Percentiles rank a stretch among this genome's conserved stretches.
These are phyloP conservation scores for Pseudogymnoascus sp. DNA, from an alignment of 2,329 filamentous ascomycete genomes.

Conservation along the genomic window DNA sequence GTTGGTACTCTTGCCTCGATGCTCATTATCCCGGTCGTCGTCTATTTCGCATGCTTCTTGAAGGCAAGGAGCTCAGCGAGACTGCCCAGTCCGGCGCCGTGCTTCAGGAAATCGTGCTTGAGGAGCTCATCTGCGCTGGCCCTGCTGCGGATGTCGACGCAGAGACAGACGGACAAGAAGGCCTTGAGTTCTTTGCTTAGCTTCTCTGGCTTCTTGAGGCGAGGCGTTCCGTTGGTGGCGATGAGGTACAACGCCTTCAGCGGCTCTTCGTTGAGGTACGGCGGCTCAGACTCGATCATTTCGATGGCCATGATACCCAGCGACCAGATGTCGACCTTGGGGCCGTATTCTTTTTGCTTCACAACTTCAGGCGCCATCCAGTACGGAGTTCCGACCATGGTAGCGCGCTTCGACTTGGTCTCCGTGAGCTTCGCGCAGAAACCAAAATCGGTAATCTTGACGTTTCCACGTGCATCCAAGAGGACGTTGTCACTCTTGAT, in stretches of 20 bases:
- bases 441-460: conserved; percentile 98
- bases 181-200: conserved; percentile 96
- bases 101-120: conserved; percentile 88
- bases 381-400: conserved; percentile 98
- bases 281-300: conserved; percentile 98
- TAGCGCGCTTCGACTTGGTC: conserved; percentile 92
- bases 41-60: conserved; percentile 65
- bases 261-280: conserved; percentile 95
- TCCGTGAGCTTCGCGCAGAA: conserved; percentile 99
- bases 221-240: conserved; percentile 92
- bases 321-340: conserved; percentile 98
- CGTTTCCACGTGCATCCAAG: conserved; percentile 85
- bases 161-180: conserved; percentile 92
- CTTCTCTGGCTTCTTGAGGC: conserved; percentile 97
- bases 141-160: conserved; percentile 91
- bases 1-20: background rate
- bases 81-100: conserved; percentile 76
- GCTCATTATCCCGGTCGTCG: background rate
- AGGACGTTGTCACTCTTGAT: conserved; percentile 99
- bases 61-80: conserved; percentile 84
- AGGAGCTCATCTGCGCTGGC: conserved; percentile 87
- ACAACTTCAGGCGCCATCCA: conserved; percentile 99
- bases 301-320: conserved; percentile 99
- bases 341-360: conserved; percentile 97
- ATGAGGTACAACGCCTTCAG: conserved; percentile 96